phyloP scores from a whole-genome alignment of 257 asterid species.

The Solanum pimpinellifolium region DNA sequence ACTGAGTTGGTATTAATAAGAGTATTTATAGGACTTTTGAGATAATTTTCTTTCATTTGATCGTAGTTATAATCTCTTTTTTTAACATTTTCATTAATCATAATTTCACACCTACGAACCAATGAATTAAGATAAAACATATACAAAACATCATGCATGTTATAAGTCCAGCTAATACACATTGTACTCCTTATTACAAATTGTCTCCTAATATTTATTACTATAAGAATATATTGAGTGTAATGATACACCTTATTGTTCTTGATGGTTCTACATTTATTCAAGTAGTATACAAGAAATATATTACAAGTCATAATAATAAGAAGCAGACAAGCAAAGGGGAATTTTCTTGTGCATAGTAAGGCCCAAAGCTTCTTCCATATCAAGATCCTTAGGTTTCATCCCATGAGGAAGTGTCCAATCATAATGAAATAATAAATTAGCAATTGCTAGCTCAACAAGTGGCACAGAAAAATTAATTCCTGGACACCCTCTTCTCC shows the following conservation, averaged over 20 bases:
- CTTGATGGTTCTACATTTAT: not conserved
- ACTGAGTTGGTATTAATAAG: not conserved
- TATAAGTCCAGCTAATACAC: not conserved
- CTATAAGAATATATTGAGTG: not conserved
- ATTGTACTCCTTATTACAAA: not conserved
- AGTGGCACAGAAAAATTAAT: slow-evolving; percentile 21
- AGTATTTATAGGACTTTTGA: not conserved
- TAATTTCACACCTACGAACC: not conserved
- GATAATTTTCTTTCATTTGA: not conserved
- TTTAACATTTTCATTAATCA: not conserved
- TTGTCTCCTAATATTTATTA: not conserved
- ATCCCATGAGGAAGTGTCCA: slow-evolving; percentile 34
- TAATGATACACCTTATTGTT: not conserved
- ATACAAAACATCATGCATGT: not conserved
- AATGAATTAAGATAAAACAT: not conserved
- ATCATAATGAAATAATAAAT: slow-evolving; percentile 23
- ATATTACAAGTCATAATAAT: not conserved
- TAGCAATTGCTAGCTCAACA: slow-evolving; percentile 36
- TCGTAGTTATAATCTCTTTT: not conserved
- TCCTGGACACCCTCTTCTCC: slow-evolving; percentile 49
- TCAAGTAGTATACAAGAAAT: not conserved
- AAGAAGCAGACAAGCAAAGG: slow-evolving; percentile 18
- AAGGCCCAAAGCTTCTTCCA: slow-evolving; percentile 37
- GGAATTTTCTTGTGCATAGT: slow-evolving; percentile 35
- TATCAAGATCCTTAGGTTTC: slow-evolving; percentile 16